Percentiles rank a stretch among this genome's conserved stretches.
Evolutionary conservation across 1,284 basidiomycete genomes (phyloP).

Genomic region (Cryptococcus sp.): DNA sequence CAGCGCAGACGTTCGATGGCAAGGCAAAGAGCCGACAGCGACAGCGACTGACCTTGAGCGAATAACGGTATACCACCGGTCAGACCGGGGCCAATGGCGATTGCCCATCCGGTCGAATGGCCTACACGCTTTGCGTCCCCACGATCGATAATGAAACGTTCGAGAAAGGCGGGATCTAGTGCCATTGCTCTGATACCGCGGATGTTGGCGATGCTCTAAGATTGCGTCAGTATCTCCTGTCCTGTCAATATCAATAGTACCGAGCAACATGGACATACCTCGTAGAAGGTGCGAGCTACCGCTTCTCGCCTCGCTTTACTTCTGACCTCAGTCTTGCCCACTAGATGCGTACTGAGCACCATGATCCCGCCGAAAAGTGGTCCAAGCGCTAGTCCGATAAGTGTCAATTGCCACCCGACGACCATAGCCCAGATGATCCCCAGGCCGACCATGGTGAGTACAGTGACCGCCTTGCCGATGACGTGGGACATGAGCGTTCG

Average conservation of each 20-base stretch:
- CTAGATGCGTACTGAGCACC: conserved; percentile 68
- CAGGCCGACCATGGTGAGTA: conserved; percentile 75
- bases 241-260: conserved; percentile 13
- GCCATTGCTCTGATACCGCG: conserved; percentile 86
- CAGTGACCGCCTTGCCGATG: conserved; percentile 70
- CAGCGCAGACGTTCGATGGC: not conserved
- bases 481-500: conserved; percentile 74
- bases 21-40: not conserved
- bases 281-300: conserved; percentile 82
- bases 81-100: conserved; percentile 80
- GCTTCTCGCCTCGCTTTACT: conserved; percentile 85
- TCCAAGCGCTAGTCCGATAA: conserved; percentile 82
- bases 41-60: conserved; percentile 61
- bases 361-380: conserved; percentile 79
- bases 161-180: conserved; percentile 73
- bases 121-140: conserved; percentile 68
- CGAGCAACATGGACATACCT: conserved; percentile 57
- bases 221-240: not conserved
- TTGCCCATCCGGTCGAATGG: conserved; percentile 73
- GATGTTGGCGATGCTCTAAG: conserved; percentile 76
- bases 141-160: conserved; percentile 67
- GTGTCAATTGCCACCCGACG: conserved; percentile 87
- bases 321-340: conserved; percentile 69
- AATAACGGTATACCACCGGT: conserved; percentile 81
- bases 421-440: conserved; percentile 86